Base-by-base conservation (phyloP, 202 grass and related monocot genomes). In the Zoysia matrella region DNA sequence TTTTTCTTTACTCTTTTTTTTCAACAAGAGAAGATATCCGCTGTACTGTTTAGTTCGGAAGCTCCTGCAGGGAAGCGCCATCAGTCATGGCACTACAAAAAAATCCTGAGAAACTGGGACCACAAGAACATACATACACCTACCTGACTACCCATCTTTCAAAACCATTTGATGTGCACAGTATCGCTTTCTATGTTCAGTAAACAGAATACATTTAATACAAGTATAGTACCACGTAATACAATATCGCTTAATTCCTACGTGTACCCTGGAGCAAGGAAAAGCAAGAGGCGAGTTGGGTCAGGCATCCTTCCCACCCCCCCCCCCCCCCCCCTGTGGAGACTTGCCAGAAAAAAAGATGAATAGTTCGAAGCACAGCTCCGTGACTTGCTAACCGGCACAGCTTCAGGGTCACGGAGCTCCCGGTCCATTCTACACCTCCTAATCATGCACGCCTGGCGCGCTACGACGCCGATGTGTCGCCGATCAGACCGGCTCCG, bases 271-370 rank as follows among this genome's bases (percentile, higher is more conserved):
- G 11, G 7, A 68, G 39, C 45, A 79, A 88, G 39, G 82, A 53
- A 73, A 69, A 70, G 36, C n/a, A 71, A 78, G 61, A 71, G 74
- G 44, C 15, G 47, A 74, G 84, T 94, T 86, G 82, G 92, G 46
- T 94, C 74, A 82, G 82, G 71, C 78, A 92, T 94, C 92, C 66
- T 85, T 92, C 82, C 92, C 89, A 65, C 0, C 22, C 22, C 22
- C 30, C 30, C 30, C 30, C 30, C 30, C 30, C 30, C 30, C 0
- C 30, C 68, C 56, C 70, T 79, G 86, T 81, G 84, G 74, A 83
- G 22, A 68, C 69, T 84, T 67, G 63, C 7, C 55, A 45, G 61
- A 15, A 80, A 84, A 82, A 84, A 83, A 36, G 82, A 61, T 6
- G n/a, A 80, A 75, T 69, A 80, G 82, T 69, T 89, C 5, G 16